phyloP scores from a whole-genome alignment of 495 filamentous ascomycete genomes.

The Parachaetomium inaequale region DNA sequence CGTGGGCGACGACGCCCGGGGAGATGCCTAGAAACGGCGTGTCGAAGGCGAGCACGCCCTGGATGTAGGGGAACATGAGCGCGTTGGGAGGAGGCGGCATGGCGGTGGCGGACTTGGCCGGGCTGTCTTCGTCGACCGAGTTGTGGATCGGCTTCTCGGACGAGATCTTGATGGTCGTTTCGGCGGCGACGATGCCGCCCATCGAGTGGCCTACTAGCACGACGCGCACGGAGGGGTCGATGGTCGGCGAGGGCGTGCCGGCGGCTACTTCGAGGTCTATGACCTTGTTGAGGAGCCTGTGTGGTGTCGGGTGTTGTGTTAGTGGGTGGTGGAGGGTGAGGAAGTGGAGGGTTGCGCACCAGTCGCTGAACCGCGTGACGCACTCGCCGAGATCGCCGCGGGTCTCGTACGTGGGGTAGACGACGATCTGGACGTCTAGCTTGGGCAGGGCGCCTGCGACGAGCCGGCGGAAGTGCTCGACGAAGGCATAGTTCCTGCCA shows the following conservation, averaged over 20 bases:
- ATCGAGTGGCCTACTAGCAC: constrained; percentile 90
- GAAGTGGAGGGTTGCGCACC: constrained; percentile 47
- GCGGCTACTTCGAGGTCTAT: constrained; percentile 90
- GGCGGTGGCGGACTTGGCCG: constrained; percentile 27
- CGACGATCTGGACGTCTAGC: constrained; percentile 62
- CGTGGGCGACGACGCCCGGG: constrained; percentile 82
- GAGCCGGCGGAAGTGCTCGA: constrained; percentile 66
- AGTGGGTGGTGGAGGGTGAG: background rate
- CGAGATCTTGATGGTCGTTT: constrained; percentile 68
- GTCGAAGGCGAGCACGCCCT: constrained; percentile 89
- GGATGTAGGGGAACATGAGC: constrained; percentile 68
- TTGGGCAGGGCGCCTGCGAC: constrained; percentile 69
- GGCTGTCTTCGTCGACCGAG: constrained; percentile 29
- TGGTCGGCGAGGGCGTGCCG: constrained; percentile 76
- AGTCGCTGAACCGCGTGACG: constrained; percentile 79
- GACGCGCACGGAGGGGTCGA: constrained; percentile 82
- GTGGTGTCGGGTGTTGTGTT: background rate
- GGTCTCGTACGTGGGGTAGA: constrained; percentile 92
- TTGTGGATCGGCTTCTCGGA: constrained; percentile 62
- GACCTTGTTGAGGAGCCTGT: constrained; percentile 81
- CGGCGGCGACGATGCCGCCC: constrained; percentile 95
- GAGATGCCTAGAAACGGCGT: constrained; percentile 91
- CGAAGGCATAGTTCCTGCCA: constrained; percentile 58
- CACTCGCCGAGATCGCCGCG: constrained; percentile 79
- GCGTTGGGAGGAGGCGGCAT: constrained; percentile 32